Evolutionary conservation across 345 rosid species (phyloP).

Genomic region (Citrus cavaleriei): DNA sequence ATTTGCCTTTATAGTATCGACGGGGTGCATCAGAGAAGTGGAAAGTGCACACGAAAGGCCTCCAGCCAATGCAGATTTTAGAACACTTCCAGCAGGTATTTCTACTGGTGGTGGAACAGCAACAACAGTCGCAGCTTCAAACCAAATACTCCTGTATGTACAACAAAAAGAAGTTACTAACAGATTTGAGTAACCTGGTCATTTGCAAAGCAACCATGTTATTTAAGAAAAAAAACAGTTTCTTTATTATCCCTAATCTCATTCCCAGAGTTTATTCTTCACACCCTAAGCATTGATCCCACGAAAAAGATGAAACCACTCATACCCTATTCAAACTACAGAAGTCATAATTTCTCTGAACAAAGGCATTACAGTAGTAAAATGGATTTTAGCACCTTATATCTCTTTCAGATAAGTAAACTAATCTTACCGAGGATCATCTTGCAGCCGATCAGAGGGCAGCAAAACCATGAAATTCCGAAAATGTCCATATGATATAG

Average conservation of each 20-base stretch:
- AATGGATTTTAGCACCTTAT: not conserved
- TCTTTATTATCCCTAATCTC: not conserved
- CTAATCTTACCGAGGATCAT: slow-evolving; percentile 82
- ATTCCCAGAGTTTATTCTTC: not conserved
- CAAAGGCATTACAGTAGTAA: not conserved
- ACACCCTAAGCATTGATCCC: not conserved
- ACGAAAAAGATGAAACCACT: not conserved
- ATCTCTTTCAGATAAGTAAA: slow-evolving; percentile 8
- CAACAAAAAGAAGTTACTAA: slow-evolving; percentile 11
- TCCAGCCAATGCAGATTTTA: slow-evolving; percentile 95
- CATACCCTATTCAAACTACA: not conserved
- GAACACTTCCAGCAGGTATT: slow-evolving; percentile 84
- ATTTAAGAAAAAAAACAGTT: not conserved
- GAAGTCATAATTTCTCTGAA: not conserved
- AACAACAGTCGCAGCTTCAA: slow-evolving; percentile 98
- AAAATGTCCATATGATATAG: slow-evolving; percentile 95
- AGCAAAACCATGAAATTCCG: slow-evolving; percentile 94
- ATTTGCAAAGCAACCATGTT: slow-evolving; percentile 1
- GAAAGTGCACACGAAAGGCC: slow-evolving; percentile 96
- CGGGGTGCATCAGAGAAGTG: slow-evolving; percentile 77
- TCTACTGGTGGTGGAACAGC: slow-evolving; percentile 92
- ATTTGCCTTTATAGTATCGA: slow-evolving; percentile 83
- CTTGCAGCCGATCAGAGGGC: slow-evolving; percentile 88
- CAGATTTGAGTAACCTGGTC: not conserved
- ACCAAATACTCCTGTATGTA: slow-evolving; percentile 77